Percentiles rank a stretch among this genome's conserved stretches.
Conservation (phyloP, 1,284 basidiomycete genomes). For the Rhodotorula sp. region DNA sequence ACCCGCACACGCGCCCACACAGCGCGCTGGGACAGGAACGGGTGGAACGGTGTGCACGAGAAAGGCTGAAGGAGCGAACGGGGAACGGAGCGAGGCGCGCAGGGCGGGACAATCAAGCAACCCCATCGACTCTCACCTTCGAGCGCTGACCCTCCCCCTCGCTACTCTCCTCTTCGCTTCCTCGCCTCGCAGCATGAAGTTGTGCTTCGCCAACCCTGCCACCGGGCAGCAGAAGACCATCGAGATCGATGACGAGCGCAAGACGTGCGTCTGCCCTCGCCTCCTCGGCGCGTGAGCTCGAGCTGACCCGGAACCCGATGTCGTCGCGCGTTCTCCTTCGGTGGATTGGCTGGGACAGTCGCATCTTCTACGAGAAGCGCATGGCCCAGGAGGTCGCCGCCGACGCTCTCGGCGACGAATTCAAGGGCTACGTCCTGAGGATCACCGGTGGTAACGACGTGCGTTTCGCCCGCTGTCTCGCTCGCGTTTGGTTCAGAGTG, state of each 20-base stretch:
- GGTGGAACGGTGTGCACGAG: background rate
- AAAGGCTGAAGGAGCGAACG: background rate
- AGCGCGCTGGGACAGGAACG: background rate
- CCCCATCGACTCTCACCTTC: background rate
- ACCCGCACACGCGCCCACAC: background rate
- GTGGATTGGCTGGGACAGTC: conserved; percentile 13
- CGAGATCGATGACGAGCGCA: conserved; percentile 89
- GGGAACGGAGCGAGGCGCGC: background rate
- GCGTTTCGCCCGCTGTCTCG: background rate
- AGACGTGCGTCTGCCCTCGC: conserved; percentile 60
- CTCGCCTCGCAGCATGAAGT: conserved; percentile 65
- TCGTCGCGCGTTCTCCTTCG: too few relatives aligned
- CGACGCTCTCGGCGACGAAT: conserved; percentile 91
- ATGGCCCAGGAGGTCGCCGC: conserved; percentile 92
- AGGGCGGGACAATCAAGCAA: background rate
- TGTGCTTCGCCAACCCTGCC: conserved; percentile 91
- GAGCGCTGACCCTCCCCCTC: background rate
- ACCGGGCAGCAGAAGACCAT: conserved; percentile 96
- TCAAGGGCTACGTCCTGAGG: conserved; percentile 94
- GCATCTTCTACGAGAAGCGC: conserved; percentile 53
- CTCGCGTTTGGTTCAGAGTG: too few relatives aligned
- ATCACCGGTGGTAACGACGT: conserved; percentile 95
- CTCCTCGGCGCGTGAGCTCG: background rate
- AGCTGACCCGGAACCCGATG: background rate
- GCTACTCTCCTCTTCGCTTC: conserved; percentile 2